Percentiles rank a stretch among this genome's conserved stretches.
phyloP scores from a whole-genome alignment of 148 eudicot species.

The Diospyros kaki region DNA sequence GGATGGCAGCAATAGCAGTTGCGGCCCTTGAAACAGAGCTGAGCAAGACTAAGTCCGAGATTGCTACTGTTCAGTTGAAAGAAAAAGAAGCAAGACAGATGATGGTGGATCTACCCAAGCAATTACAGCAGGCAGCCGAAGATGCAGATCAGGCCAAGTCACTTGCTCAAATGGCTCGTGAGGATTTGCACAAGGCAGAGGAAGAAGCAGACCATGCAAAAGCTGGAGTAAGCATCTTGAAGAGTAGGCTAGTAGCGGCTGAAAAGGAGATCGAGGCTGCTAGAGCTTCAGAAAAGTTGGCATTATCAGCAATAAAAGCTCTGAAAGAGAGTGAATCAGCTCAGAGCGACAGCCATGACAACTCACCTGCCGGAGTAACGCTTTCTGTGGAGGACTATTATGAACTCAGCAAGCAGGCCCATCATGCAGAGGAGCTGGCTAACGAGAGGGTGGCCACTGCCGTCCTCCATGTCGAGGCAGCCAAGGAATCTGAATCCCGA shows the following conservation, averaged over 20 bases:
- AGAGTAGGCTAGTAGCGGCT: conserved; percentile 69
- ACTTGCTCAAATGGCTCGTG: conserved; percentile 50
- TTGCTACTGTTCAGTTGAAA: conserved; percentile 48
- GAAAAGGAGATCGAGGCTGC: conserved; percentile 94
- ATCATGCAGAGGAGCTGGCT: conserved; percentile 82
- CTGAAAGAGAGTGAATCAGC: conserved; percentile 67
- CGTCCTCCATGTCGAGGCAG: conserved; percentile 60
- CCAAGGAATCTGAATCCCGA: conserved; percentile 58
- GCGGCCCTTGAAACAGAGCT: conserved; percentile 83
- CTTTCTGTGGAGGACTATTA: conserved; percentile 87
- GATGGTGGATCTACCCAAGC: conserved; percentile 66
- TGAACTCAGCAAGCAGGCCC: conserved; percentile 76
- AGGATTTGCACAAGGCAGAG: conserved; percentile 58
- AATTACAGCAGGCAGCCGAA: conserved; percentile 63
- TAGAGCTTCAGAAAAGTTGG: conserved; percentile 76
- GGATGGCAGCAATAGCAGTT: conserved; percentile 75
- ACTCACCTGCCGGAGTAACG: conserved; percentile 45
- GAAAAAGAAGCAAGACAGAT: conserved; percentile 71
- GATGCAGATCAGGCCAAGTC: conserved; percentile 77
- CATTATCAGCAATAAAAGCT: conserved; percentile 74
- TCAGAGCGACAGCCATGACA: conserved; percentile 29
- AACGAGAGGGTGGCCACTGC: conserved; percentile 64
- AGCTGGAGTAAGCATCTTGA: conserved; percentile 65
- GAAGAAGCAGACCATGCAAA: conserved; percentile 82
- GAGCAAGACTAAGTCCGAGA: conserved; percentile 65